Conservation (phyloP, 2,329 filamentous ascomycete species). For the Teratosphaeria nubilosa region DNA sequence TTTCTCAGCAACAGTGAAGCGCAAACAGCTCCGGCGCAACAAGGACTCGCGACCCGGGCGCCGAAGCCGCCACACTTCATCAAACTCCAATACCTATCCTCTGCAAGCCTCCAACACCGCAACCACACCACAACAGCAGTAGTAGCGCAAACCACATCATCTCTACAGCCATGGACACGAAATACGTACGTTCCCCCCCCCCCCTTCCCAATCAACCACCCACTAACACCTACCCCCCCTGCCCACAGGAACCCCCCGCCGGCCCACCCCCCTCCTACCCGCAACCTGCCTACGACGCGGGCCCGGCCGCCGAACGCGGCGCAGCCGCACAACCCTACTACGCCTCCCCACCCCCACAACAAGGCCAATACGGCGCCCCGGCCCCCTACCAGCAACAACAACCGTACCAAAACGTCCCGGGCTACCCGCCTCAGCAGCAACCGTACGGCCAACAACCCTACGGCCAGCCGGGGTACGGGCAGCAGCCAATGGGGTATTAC, state of each 20-base stretch:
- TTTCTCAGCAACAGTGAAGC: neutral
- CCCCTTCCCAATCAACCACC: neutral
- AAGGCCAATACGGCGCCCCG: neutral
- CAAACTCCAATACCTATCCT: neutral
- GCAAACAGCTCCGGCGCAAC: neutral
- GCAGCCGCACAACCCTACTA: neutral
- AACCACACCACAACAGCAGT: too few relatives aligned
- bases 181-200: neutral
- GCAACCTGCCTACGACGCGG: neutral
- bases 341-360: neutral
- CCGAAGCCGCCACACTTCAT: neutral
- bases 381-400: neutral
- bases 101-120: too few relatives aligned
- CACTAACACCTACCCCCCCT: neutral
- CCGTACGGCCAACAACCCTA: slow-evolving; percentile 6
- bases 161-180: neutral
- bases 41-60: neutral
- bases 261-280: slow-evolving; percentile 2
- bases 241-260: neutral
- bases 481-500: slow-evolving; percentile 29
- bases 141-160: neutral
- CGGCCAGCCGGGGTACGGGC: neutral
- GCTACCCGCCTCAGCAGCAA: neutral
- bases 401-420: neutral
- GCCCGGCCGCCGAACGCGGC: neutral